Percentiles rank a stretch among this genome's conserved stretches.
phyloP scores from a whole-genome alignment of 2,329 filamentous ascomycete genomes.

The Stagonosporopsis tanaceti region DNA sequence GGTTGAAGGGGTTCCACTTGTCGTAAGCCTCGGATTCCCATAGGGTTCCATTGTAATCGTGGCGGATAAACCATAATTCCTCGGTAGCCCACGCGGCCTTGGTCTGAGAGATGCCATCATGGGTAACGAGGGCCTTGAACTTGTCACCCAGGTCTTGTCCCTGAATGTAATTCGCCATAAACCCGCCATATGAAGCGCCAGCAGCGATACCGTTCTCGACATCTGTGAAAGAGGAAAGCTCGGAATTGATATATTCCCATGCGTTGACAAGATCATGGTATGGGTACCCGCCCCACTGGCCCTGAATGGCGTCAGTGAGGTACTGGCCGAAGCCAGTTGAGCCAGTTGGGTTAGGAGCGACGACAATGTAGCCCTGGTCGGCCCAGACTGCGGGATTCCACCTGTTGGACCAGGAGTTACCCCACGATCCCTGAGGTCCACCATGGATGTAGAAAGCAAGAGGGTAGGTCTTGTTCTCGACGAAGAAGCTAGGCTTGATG shows the following conservation, averaged over 20 bases:
- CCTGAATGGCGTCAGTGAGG: constrained; percentile 76
- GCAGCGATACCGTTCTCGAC: constrained; percentile 74
- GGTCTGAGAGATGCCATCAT: constrained; percentile 81
- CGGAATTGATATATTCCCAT: constrained; percentile 73
- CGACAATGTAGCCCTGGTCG: constrained; percentile 84
- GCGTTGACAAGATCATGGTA: constrained; percentile 83
- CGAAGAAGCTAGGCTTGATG: constrained; percentile 70
- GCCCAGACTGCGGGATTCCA: constrained; percentile 89
- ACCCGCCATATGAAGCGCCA: constrained; percentile 64
- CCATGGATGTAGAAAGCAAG: constrained; percentile 83
- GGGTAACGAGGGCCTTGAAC: constrained; percentile 88
- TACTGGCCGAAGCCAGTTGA: constrained; percentile 85
- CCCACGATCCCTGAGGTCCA: constrained; percentile 79
- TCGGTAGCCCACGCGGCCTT: constrained; percentile 56
- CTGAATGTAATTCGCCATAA: constrained; percentile 80
- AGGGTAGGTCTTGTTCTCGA: constrained; percentile 76
- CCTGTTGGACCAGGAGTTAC: constrained; percentile 77
- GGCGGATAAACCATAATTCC: constrained; percentile 61
- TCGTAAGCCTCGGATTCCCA: constrained; percentile 56
- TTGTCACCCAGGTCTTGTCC: constrained; percentile 81
- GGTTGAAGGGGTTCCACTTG: constrained; percentile 65
- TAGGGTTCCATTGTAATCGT: constrained; percentile 51
- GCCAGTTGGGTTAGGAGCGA: constrained; percentile 84
- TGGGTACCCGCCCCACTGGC: constrained; percentile 85
- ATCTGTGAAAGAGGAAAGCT: constrained; percentile 72